These are phyloP conservation scores for Panicum miliaceum DNA, from an alignment of 176 grass and related monocot genomes.

Conservation along the genomic window DNA sequence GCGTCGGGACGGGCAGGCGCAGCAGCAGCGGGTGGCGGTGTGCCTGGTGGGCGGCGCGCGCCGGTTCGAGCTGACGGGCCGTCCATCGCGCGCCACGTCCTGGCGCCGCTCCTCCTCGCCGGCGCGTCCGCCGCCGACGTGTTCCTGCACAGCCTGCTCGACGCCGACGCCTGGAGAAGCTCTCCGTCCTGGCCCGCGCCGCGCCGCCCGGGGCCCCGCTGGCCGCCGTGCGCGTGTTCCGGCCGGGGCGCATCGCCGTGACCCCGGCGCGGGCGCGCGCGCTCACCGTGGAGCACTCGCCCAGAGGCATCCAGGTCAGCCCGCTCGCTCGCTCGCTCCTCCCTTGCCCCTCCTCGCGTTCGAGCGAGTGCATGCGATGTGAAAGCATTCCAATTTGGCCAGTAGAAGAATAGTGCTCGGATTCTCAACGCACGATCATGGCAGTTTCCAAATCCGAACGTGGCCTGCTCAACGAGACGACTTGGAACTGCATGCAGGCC, in stretches of 20 bases:
- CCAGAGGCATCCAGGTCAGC: constrained; percentile 76
- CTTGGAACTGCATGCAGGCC: no score
- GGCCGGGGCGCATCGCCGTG: constrained; percentile 32
- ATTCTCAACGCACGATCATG: background rate
- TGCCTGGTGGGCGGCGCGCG: constrained; percentile 76
- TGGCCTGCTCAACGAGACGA: background rate
- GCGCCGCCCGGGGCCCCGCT: constrained; percentile 20
- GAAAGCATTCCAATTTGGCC: background rate
- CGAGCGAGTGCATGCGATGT: constrained; percentile 7
- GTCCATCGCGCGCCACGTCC: constrained; percentile 62
- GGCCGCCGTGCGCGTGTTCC: constrained; percentile 56
- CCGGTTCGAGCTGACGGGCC: constrained; percentile 88
- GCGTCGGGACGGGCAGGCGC: background rate
- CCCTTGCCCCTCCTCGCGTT: background rate
- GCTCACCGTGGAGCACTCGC: constrained; percentile 61
- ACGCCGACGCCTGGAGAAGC: constrained; percentile 70
- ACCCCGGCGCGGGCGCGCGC: constrained; percentile 41
- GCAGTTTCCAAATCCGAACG: background rate
- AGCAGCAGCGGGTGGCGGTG: constrained; percentile 47
- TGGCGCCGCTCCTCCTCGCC: constrained; percentile 36
- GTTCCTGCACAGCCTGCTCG: constrained; percentile 78
- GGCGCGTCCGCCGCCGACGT: constrained; percentile 47
- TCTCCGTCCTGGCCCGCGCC: constrained; percentile 51
- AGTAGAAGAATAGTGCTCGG: background rate
- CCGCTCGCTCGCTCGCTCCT: background rate